Percentiles rank a stretch among this genome's conserved stretches.
Evolutionary conservation across 345 rosid species (phyloP).

Genomic region (Carallia pectinifolia): DNA sequence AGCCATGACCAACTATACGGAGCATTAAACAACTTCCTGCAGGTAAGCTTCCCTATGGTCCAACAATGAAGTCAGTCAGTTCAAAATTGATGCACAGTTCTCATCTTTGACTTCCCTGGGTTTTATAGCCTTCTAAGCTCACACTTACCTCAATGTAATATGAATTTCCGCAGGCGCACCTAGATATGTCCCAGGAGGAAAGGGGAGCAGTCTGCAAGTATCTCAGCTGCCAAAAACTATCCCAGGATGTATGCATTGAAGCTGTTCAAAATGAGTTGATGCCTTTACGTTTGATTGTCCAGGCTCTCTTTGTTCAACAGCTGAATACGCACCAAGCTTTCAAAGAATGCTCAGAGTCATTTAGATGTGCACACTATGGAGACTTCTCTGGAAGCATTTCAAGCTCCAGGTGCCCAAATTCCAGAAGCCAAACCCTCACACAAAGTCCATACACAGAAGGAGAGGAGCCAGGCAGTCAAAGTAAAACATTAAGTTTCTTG

Average conservation of each 20-base stretch:
- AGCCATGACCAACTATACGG: slow-evolving; percentile 68
- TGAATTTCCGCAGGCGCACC: slow-evolving; percentile 44
- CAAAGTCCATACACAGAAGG: slow-evolving; percentile 55
- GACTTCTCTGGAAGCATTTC: slow-evolving; percentile 55
- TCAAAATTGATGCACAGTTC: too few species aligned
- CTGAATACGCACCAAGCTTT: slow-evolving; percentile 71
- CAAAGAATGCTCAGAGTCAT: slow-evolving; percentile 69
- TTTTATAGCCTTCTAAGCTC: neutral
- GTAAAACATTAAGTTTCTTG: slow-evolving; percentile 41
- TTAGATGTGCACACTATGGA: slow-evolving; percentile 41
- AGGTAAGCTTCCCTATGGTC: slow-evolving; percentile 33
- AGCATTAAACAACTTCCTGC: slow-evolving; percentile 58
- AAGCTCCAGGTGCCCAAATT: slow-evolving; percentile 56
- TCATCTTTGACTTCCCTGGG: neutral
- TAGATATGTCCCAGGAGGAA: slow-evolving; percentile 56
- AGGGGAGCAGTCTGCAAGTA: slow-evolving; percentile 61
- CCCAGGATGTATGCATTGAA: slow-evolving; percentile 65
- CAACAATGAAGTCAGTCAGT: neutral
- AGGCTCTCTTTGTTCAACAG: slow-evolving; percentile 75
- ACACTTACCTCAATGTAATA: neutral
- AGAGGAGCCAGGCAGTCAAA: slow-evolving; percentile 36
- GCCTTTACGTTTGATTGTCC: slow-evolving; percentile 75
- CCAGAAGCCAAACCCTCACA: slow-evolving; percentile 40
- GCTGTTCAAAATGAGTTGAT: slow-evolving; percentile 79
- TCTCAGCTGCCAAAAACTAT: slow-evolving; percentile 69